Base-by-base conservation (phyloP, 2,329 filamentous ascomycete genomes). In the Ophiostoma quercus region DNA sequence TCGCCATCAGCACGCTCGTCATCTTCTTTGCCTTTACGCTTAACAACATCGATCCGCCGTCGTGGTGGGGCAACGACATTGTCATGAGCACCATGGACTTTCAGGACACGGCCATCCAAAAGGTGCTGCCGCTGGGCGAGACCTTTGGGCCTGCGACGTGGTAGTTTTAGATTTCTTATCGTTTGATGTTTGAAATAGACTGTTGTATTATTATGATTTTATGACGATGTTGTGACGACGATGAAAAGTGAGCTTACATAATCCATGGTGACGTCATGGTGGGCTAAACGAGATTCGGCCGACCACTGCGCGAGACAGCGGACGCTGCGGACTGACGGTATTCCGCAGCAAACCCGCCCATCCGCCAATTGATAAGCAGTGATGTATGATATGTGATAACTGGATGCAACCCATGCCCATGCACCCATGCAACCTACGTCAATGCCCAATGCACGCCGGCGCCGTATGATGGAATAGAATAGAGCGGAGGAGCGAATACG, bases 1-100 rank as follows among this genome's bases (percentile, higher is more conserved):
- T 92, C 1, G 88, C 88, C 1, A 79, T 92, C 34, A 83, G 82
- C 22, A 91, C 89, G 1, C 82, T 92, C 62, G 78, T 90, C 71
- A 88, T 92, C 73, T 91, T 92, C 80, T 86, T 92, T 72, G 85
- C 86, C 0, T 86, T 92, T 72, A 87, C 87, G 1, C 79, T 92
- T 73, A 85, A 87, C 29, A 79, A 84, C n/a, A 84, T 88, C 57
- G 78, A 83, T 37, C 83, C 89, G 69, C 89, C 90, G 0, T 77
- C 78, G 16, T 92, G 90, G 89, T 92, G 89, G 89, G 88, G 89
- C 7, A 91, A 90, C 70, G 78, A 79, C 0, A 79, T 88, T 2
- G 84, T 88, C 2, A 78, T 77, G 8, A 79, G 83, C 34, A 91
- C 89, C 1, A 82, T 90, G 84, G 89, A 91, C 74, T 83, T 82